Percentiles rank a stretch among this genome's conserved stretches.
These are phyloP conservation scores for Neoboletus brunneissimus DNA, from an alignment of 768 basidiomycete genomes.

Conservation along the genomic window DNA sequence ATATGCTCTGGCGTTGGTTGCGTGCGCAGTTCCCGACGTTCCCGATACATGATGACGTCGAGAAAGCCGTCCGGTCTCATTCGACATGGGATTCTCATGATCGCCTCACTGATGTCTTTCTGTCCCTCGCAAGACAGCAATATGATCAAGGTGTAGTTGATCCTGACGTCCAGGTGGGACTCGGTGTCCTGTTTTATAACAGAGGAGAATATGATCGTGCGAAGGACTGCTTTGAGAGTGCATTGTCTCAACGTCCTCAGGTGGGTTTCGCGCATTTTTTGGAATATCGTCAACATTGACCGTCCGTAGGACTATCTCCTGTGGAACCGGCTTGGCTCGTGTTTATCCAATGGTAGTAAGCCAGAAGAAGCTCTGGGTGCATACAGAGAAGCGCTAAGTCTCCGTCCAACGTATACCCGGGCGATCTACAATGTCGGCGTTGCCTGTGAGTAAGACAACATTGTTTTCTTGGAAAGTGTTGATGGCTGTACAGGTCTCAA, in stretches of 20 bases:
- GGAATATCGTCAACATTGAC: neutral
- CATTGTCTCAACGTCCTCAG: constrained; percentile 73
- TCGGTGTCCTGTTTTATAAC: constrained; percentile 92
- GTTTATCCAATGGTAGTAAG: constrained; percentile 88
- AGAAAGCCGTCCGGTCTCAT: constrained; percentile 50
- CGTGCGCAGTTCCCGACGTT: constrained; percentile 58
- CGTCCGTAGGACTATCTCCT: constrained; percentile 74
- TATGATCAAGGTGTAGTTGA: constrained; percentile 70
- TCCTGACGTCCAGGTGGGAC: constrained; percentile 88
- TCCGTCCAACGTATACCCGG: constrained; percentile 93
- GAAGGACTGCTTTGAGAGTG: constrained; percentile 92
- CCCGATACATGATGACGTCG: constrained; percentile 53
- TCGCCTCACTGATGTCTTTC: constrained; percentile 77
- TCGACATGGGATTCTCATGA: constrained; percentile 82
- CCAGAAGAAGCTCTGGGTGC: constrained; percentile 92
- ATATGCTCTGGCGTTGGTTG: constrained; percentile 86
- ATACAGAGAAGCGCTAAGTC: constrained; percentile 84
- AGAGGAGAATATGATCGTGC: constrained; percentile 84
- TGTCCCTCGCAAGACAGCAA: constrained; percentile 79
- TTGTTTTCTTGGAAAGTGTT: constrained; percentile 2
- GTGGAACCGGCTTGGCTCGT: constrained; percentile 96
- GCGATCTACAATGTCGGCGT: constrained; percentile 99
- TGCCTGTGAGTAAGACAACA: constrained; percentile 65
- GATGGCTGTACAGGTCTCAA: constrained; percentile 69
- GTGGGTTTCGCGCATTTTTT: constrained; percentile 34